These are phyloP conservation scores for Ogataea neopini DNA, from an alignment of 805 yeast species.

Conservation along the genomic window DNA sequence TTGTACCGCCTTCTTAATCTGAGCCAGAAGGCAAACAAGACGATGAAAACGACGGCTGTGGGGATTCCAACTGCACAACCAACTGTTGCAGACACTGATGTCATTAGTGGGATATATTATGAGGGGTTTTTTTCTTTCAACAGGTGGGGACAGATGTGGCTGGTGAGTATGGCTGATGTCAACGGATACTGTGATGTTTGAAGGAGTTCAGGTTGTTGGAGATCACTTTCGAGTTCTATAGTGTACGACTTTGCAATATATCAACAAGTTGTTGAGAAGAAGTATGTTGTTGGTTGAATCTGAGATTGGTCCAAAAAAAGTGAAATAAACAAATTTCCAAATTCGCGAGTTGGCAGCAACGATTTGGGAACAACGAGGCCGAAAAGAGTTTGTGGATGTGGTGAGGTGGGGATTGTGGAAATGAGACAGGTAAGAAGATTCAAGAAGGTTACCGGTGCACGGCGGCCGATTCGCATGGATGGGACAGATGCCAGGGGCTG, in stretches of 20 bases:
- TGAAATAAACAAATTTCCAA: background rate
- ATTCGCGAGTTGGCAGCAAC: constrained; percentile 1
- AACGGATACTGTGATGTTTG: background rate
- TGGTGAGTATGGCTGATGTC: background rate
- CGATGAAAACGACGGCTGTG: constrained; percentile 38
- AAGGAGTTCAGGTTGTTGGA: background rate
- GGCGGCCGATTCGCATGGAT: background rate
- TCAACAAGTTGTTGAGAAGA: background rate
- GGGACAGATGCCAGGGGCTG: background rate
- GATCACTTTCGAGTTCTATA: background rate
- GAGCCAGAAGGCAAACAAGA: constrained; percentile 39
- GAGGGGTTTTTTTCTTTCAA: background rate
- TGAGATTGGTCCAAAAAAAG: background rate
- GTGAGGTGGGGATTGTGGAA: background rate
- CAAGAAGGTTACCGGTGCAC: background rate
- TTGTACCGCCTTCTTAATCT: constrained; percentile 40
- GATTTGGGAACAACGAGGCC: too few species aligned
- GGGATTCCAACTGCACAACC: constrained; percentile 59
- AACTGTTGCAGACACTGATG: constrained; percentile 41
- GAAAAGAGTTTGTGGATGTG: too few species aligned
- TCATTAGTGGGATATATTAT: constrained; percentile 10
- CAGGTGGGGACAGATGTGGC: background rate
- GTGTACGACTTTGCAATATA: background rate
- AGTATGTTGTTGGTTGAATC: background rate
- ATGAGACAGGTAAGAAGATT: background rate